Base-by-base conservation (phyloP, 2,329 filamentous ascomycete genomes). In the Ceratocystis papillata region DNA sequence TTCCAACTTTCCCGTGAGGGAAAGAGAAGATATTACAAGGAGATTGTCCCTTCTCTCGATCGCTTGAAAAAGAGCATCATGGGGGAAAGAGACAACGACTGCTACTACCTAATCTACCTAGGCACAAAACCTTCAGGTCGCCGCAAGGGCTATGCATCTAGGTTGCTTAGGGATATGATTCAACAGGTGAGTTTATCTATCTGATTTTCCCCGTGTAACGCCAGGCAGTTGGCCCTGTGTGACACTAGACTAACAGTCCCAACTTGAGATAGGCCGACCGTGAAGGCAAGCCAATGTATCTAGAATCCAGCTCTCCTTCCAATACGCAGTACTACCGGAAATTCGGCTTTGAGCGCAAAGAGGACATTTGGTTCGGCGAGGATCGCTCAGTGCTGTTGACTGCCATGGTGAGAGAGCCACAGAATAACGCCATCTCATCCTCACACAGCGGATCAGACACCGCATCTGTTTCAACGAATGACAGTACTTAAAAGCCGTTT, bases 31-130 rank as follows among this genome's bases (percentile, higher is more conserved):
- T 91, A 90, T 81, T 91, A 89, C 76, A 76, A 79, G 69, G 89
- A 94, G 75, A 85, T 93, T 75, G 75, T 91, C 61, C 88, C 89
- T 17, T 79, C 90, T 59, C 81, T 94, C 69, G 84, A 89, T 75
- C 78, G 85, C 70, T 87, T 87, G 72, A 92, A 92, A 78, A 77
- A 80, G 68, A 79, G 83, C 68, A 80, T 88, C 68, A 81, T 94
- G 74, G 86, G 87, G 25, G 79, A 81, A 48, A 81, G 84, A 63
- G 86, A 90, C 73, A 74, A 79, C 70, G 79, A 87, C 68, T 85
- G 83, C 72, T 94, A 89, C 81, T 94, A 94, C 74, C 84, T 95
- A 65, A 88, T 91, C 61, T 94, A 93, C 75, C 79, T 95, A 68
- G 90, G 89, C 69, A 91, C 88, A 63, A 87, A 86, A 74, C 84